A percentile compares a stretch with the other conserved stretches of the same genome.
Conservation (phyloP, 495 filamentous ascomycete species). For the Pseudoneurospora amorphoporcata region DNA sequence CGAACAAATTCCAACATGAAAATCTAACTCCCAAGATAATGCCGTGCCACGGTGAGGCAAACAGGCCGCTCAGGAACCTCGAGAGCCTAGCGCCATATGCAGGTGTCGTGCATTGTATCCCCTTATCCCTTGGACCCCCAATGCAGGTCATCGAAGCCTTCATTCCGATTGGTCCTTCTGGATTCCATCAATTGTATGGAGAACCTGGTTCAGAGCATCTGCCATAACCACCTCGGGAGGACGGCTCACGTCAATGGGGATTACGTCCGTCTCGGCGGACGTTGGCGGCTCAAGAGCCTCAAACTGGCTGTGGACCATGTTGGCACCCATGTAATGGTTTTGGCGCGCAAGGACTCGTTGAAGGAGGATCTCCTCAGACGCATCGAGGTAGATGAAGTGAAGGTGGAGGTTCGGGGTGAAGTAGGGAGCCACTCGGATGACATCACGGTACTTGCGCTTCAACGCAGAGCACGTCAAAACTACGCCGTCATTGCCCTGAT, state of each 20-base stretch:
- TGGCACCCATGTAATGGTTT: conserved; percentile 92
- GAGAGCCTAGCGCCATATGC: neutral
- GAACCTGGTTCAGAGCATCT: conserved; percentile 46
- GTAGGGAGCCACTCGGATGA: conserved; percentile 83
- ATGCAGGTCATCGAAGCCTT: neutral
- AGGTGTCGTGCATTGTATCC: neutral
- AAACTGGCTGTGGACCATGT: conserved; percentile 95
- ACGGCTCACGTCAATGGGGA: conserved; percentile 69
- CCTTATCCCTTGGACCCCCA: neutral
- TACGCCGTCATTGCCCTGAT: conserved; percentile 56
- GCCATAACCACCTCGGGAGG: conserved; percentile 55
- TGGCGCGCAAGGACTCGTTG: conserved; percentile 61
- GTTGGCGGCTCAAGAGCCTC: conserved; percentile 72
- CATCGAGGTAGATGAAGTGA: conserved; percentile 88
- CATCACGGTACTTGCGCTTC: conserved; percentile 95
- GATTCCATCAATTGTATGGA: conserved; percentile 27
- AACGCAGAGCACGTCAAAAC: conserved; percentile 93
- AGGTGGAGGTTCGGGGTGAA: conserved; percentile 63
- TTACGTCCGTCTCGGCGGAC: conserved; percentile 69
- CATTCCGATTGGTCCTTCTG: neutral
- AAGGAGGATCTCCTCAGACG: conserved; percentile 61
- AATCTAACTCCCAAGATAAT: neutral
- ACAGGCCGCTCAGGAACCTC: neutral
- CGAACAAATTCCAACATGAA: neutral
- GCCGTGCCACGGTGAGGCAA: neutral